Base-by-base conservation (phyloP, 257 asterid species). In the Salvia splendens region DNA sequence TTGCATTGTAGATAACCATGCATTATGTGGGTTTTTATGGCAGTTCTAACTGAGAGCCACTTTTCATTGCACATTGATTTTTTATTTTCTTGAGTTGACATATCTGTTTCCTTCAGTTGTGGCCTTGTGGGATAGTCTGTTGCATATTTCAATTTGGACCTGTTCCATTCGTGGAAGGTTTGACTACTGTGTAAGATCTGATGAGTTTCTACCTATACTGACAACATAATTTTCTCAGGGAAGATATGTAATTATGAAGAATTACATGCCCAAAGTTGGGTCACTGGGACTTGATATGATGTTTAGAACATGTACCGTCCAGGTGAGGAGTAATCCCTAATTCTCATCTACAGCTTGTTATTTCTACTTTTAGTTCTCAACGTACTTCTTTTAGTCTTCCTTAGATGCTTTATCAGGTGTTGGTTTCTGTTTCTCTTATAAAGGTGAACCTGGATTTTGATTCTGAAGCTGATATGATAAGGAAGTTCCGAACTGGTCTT, bases 181-280 rank as follows among this genome's bases (percentile, higher is more conserved):
- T 62, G 20, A 56, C 51, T 45, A 30, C 61, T 52, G 3, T 66
- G 6, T 76, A 16, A 35, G 32, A 64, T 71, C 65, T 65, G 61
- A 43, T 54, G 24, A 71, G 64, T 80, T 80, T n/a, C 60, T 72
- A 28, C 46, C 49, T 33, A 16, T 72, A 46, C 85, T 86, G 78
- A 82, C 72, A 55, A 30, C 51, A 68, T 48, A 55, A 50, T 69
- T 61, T 84, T 79, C 71, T 71, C 92, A 93, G 99, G 99, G 95
- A 82, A 85, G 99, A 82, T 93, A 90, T 16, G 85, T 81, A 73
- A 93, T 90, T 71, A 90, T 90, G 96, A 81, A 72, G 70, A 93
- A 88, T 78, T 93, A 93, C 84, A 93, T 93, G 97, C 97, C 99
- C 64, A 90, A 88, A 77, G 99, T 93, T 84, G 99, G 99, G 53